Evolutionary conservation across 2,329 filamentous ascomycete species (phyloP).

Genomic region (Fusarium anguioides): DNA sequence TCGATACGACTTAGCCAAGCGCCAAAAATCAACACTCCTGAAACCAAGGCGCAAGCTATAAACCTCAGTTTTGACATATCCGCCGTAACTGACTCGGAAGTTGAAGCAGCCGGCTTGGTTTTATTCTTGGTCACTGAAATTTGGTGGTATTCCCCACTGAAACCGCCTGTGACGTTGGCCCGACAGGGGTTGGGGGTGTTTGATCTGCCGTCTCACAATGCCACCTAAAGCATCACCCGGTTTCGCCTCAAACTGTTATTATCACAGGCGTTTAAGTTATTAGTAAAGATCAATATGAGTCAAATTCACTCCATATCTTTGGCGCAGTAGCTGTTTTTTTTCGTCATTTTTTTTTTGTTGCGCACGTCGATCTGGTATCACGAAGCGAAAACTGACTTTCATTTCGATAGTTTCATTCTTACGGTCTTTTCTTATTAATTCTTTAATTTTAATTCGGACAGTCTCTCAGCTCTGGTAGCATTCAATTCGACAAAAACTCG

Average conservation of each 20-base stretch:
- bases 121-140: neutral
- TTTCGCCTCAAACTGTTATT: constrained; percentile 31
- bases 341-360: neutral
- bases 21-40: neutral
- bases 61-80: neutral
- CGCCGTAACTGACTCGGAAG: constrained; percentile 14
- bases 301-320: constrained; percentile 19
- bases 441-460: constrained; percentile 25
- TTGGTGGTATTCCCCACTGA: constrained; percentile 6
- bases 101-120: constrained; percentile 23
- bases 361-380: constrained; percentile 33
- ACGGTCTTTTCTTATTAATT: constrained; percentile 14
- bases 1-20: neutral
- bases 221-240: constrained; percentile 35
- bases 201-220: constrained; percentile 43
- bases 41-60: constrained; percentile 9
- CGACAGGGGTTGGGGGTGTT: constrained; percentile 21
- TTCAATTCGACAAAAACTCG: neutral
- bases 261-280: neutral
- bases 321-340: neutral
- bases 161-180: neutral
- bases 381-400: constrained; percentile 23
- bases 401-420: constrained; percentile 25
- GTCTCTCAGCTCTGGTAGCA: constrained; percentile 21
- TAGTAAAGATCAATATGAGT: neutral